These are phyloP conservation scores for Auriscalpium microsporum DNA, from an alignment of 768 basidiomycete species.

Conservation along the genomic window DNA sequence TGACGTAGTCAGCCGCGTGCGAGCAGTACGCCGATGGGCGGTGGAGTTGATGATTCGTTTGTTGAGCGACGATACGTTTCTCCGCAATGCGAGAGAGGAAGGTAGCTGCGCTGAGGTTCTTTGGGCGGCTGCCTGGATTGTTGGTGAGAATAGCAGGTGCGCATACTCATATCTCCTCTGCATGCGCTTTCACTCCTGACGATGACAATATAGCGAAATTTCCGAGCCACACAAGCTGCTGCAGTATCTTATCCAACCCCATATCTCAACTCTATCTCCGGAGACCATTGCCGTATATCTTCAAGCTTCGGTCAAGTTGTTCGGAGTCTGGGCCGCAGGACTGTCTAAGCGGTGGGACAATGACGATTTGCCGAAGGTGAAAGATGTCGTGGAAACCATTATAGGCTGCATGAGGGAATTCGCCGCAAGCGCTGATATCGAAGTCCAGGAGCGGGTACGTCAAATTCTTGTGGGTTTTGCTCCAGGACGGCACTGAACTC, in stretches of 20 bases:
- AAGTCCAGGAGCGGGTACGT: conserved; percentile 87
- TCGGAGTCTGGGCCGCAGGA: conserved; percentile 76
- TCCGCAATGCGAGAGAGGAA: conserved; percentile 57
- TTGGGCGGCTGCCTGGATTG: conserved; percentile 95
- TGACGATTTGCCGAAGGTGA: conserved; percentile 58
- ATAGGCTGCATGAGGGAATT: conserved; percentile 52
- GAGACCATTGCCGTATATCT: conserved; percentile 74
- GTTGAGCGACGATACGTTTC: conserved; percentile 67
- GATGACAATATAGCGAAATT: conserved; percentile 47
- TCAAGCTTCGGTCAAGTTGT: conserved; percentile 78
- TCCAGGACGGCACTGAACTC: conserved; percentile 1
- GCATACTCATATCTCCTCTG: not conserved
- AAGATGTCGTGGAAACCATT: conserved; percentile 53
- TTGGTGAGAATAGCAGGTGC: conserved; percentile 88
- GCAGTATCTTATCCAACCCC: conserved; percentile 56
- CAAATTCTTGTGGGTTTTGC: not conserved
- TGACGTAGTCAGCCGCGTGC: conserved; percentile 79
- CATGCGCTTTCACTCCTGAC: not conserved
- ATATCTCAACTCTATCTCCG: conserved; percentile 45
- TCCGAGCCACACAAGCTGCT: conserved; percentile 68
- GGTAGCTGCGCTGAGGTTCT: conserved; percentile 78
- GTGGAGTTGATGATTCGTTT: conserved; percentile 79
- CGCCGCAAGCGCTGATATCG: conserved; percentile 57
- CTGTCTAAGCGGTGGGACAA: conserved; percentile 72
- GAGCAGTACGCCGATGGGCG: conserved; percentile 65